Percentiles rank a stretch among this genome's conserved stretches.
Conservation (phyloP, 2,329 filamentous ascomycete species). For the Neoarthrinium moseri region DNA sequence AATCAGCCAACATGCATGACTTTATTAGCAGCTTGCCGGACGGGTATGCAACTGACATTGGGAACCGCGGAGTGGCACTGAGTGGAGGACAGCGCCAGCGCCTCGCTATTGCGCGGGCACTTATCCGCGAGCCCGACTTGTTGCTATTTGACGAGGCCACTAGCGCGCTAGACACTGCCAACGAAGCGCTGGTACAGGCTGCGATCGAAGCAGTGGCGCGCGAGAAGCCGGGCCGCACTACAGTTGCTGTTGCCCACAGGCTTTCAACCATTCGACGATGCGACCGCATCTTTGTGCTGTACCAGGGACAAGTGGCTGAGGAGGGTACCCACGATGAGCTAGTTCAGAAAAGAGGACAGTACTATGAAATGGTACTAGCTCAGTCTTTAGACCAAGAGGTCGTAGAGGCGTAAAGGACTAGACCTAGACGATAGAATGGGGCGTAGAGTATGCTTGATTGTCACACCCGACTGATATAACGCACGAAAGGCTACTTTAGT, state of each 20-base stretch:
- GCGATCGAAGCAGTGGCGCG: constrained; percentile 11
- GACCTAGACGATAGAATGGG: too few relatives aligned
- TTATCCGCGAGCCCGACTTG: constrained; percentile 39
- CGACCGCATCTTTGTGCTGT: constrained; percentile 58
- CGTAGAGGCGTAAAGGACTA: too few relatives aligned
- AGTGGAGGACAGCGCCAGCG: constrained; percentile 44
- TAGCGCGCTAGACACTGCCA: constrained; percentile 14
- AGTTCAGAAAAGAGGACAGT: constrained; percentile 50
- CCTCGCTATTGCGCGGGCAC: constrained; percentile 40
- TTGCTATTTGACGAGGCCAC: constrained; percentile 41
- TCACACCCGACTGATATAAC: too few relatives aligned
- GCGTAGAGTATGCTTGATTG: too few relatives aligned
- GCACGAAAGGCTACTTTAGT: too few relatives aligned
- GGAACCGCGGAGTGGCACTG: constrained; percentile 40
- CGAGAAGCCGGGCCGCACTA: constrained; percentile 14
- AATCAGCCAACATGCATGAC: constrained; percentile 30
- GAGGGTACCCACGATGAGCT: constrained; percentile 52
- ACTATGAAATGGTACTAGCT: too few relatives aligned
- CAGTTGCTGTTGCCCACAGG: constrained; percentile 23
- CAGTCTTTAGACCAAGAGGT: too few relatives aligned
- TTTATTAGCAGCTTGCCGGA: constrained; percentile 49
- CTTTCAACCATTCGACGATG: constrained; percentile 31
- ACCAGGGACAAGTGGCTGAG: constrained; percentile 50
- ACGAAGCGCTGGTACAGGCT: constrained; percentile 13
- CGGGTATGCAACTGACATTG: constrained; percentile 41